Evolutionary conservation across 192 early-diverging fungal genomes (phyloP).

Genomic region (Coemansia sp.): DNA sequence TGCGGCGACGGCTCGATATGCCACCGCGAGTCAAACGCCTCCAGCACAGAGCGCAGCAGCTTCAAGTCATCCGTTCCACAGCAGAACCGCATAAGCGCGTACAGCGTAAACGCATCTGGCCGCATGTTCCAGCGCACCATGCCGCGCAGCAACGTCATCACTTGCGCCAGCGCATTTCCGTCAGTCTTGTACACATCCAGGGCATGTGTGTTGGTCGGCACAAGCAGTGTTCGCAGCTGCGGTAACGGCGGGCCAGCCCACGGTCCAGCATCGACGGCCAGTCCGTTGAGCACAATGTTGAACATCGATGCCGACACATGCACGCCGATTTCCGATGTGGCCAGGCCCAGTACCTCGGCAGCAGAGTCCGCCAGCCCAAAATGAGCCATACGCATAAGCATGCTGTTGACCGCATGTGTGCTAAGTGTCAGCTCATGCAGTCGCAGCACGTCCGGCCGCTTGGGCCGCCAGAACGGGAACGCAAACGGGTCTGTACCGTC

Average conservation of each 20-base stretch:
- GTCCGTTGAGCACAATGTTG: conserved; percentile 26
- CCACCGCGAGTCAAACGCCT: conserved; percentile 33
- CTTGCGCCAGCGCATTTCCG: neutral
- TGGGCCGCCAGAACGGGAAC: conserved; percentile 40
- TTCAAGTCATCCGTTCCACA: conserved; percentile 11
- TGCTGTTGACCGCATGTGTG: conserved; percentile 9
- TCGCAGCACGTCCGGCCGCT: conserved; percentile 22
- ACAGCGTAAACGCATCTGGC: conserved; percentile 29
- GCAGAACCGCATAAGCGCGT: conserved; percentile 19
- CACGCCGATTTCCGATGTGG: conserved; percentile 35
- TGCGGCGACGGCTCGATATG: conserved; percentile 18
- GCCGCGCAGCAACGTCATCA: conserved; percentile 27
- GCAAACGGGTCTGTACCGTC: conserved; percentile 14
- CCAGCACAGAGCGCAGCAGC: conserved; percentile 17
- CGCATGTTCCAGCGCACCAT: conserved; percentile 25
- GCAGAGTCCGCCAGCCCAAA: conserved; percentile 10
- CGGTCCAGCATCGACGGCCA: conserved; percentile 1
- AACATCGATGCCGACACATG: conserved; percentile 25
- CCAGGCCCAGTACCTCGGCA: conserved; percentile 26
- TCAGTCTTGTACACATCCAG: conserved; percentile 9
- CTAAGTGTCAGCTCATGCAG: conserved; percentile 48
- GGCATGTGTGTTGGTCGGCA: conserved; percentile 17
- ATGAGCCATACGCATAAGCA: conserved; percentile 16
- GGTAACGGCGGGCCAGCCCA: neutral
- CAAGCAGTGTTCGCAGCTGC: conserved; percentile 11